phyloP scores from a whole-genome alignment of 352 stramenopile species.

The Globisporangium nagaii region DNA sequence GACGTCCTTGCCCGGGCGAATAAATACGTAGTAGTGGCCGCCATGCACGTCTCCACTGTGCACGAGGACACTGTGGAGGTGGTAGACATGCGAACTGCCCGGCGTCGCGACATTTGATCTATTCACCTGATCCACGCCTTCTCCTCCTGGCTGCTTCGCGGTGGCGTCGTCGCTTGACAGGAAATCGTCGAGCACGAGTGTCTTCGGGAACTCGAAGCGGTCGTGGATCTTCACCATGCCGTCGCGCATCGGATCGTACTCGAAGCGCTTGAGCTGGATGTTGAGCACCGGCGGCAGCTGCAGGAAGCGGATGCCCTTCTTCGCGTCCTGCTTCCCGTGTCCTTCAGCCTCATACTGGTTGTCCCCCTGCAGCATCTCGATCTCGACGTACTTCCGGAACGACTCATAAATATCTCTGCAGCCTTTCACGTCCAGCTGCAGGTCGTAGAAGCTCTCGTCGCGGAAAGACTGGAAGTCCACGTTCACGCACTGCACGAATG shows the following conservation, averaged over 20 bases:
- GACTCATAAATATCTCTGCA: constrained; percentile 86
- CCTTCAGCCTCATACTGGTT: constrained; percentile 92
- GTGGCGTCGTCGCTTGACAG: constrained; percentile 16
- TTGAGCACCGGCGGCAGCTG: constrained; percentile 88
- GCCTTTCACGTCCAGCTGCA: constrained; percentile 91
- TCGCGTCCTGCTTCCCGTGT: constrained; percentile 87
- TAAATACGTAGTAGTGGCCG: constrained; percentile 89
- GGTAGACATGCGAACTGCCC: constrained; percentile 45
- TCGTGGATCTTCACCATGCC: constrained; percentile 89
- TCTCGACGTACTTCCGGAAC: constrained; percentile 90
- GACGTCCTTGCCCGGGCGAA: constrained; percentile 68
- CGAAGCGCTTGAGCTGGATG: constrained; percentile 90
- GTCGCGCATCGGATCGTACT: constrained; percentile 83
- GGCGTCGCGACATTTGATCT: neutral
- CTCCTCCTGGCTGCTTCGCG: neutral
- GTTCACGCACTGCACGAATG: constrained; percentile 90
- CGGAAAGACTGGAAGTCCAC: constrained; percentile 86
- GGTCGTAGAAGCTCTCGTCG: constrained; percentile 91
- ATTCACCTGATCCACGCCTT: neutral
- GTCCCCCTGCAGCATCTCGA: constrained; percentile 90
- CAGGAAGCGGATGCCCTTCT: constrained; percentile 84
- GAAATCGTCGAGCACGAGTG: constrained; percentile 69
- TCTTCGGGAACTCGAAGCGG: constrained; percentile 82
- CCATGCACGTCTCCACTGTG: constrained; percentile 84
- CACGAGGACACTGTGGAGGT: constrained; percentile 82